These are phyloP conservation scores for Gymnopilus dilepis DNA, from an alignment of 768 basidiomycete species.

Conservation along the genomic window DNA sequence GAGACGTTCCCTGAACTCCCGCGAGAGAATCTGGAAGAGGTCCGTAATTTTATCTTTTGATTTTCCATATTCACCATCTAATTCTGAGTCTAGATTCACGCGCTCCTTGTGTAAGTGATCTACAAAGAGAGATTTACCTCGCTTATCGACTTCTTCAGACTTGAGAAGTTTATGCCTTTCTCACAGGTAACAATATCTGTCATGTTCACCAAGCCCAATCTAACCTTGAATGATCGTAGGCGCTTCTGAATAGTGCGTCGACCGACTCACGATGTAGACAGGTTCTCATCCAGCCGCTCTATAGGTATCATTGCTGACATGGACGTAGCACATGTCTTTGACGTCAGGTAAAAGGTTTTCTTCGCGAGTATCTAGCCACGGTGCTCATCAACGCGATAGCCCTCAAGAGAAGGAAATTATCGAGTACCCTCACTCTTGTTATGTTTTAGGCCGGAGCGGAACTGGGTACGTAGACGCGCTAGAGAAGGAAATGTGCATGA, in stretches of 20 bases:
- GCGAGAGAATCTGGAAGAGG: constrained; percentile 54
- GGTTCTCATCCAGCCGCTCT: not conserved
- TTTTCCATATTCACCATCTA: not conserved
- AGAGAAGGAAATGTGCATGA: not conserved
- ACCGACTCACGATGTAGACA: not conserved
- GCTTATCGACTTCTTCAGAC: constrained; percentile 22
- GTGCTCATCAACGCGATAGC: constrained; percentile 24
- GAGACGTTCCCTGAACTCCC: constrained; percentile 38
- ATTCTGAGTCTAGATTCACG: constrained; percentile 49
- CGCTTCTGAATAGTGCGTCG: constrained; percentile 30
- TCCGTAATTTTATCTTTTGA: constrained; percentile 25
- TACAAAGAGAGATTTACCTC: not conserved
- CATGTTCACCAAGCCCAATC: not conserved
- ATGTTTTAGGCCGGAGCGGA: constrained; percentile 73
- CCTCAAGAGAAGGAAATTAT: constrained; percentile 60
- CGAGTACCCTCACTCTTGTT: constrained; percentile 63
- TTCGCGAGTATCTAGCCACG: not conserved
- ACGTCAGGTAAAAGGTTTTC: constrained; percentile 45
- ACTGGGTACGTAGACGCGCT: constrained; percentile 55
- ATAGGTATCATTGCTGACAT: constrained; percentile 57
- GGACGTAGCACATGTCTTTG: constrained; percentile 50
- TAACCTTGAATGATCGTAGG: constrained; percentile 18
- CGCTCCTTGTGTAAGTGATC: constrained; percentile 59
- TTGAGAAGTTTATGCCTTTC: constrained; percentile 54
- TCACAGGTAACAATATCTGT: constrained; percentile 37